These are phyloP conservation scores for Zalerion maritima DNA, from an alignment of 495 filamentous ascomycete genomes.

Conservation along the genomic window DNA sequence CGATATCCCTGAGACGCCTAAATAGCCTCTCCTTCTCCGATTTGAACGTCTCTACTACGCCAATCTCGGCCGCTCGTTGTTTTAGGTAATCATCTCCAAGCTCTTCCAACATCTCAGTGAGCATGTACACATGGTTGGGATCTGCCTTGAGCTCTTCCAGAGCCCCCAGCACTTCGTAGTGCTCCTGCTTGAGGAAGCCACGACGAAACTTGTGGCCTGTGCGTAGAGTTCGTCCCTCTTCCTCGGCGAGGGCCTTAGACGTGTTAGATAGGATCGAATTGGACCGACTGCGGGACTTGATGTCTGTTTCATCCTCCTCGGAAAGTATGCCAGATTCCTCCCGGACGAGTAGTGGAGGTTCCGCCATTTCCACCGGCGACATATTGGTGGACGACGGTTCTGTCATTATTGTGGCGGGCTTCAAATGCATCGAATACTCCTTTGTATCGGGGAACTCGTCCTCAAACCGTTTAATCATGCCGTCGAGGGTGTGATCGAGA, in stretches of 20 bases:
- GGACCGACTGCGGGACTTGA: slow-evolving; percentile 42
- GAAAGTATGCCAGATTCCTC: slow-evolving; percentile 18
- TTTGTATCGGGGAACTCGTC: slow-evolving; percentile 89
- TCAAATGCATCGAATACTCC: slow-evolving; percentile 20
- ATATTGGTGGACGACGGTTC: slow-evolving; percentile 22
- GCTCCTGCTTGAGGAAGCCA: slow-evolving; percentile 32
- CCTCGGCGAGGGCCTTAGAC: slow-evolving; percentile 62
- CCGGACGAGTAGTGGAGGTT: too few species aligned
- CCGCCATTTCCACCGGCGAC: slow-evolving; percentile 19
- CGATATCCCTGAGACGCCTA: slow-evolving; percentile 34
- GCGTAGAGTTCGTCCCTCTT: slow-evolving; percentile 81
- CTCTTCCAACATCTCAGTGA: slow-evolving; percentile 49
- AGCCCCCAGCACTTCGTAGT: slow-evolving; percentile 26
- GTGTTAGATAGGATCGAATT: slow-evolving; percentile 69
- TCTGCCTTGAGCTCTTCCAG: slow-evolving; percentile 36
- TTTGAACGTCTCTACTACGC: slow-evolving; percentile 43
- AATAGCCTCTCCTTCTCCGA: slow-evolving; percentile 37
- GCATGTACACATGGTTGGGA: slow-evolving; percentile 35
- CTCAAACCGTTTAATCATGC: slow-evolving; percentile 90
- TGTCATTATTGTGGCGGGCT: slow-evolving; percentile 4
- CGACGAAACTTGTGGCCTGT: slow-evolving; percentile 68
- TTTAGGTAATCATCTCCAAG: slow-evolving; percentile 45
- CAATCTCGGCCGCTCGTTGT: slow-evolving; percentile 37
- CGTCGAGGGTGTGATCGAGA: slow-evolving; percentile 74
- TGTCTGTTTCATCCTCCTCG: slow-evolving; percentile 23